A percentile compares a stretch with the other conserved stretches of the same genome.
phyloP scores from a whole-genome alignment of 441 rosid species.

The Erysimum cheiri region DNA sequence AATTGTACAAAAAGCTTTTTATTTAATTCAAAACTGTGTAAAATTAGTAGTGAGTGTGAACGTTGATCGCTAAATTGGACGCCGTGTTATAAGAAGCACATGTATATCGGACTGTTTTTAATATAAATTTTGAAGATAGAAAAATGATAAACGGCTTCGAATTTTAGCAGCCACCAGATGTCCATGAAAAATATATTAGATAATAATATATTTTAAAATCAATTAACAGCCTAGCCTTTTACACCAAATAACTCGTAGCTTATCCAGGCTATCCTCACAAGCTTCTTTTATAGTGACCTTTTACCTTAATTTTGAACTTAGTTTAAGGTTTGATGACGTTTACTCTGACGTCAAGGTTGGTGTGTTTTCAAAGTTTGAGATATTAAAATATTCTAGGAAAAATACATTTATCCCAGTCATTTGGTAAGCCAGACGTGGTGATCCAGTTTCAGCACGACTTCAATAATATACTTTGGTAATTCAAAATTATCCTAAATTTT shows the following conservation, averaged over 20 bases:
- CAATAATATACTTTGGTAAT: neutral
- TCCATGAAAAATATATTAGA: neutral
- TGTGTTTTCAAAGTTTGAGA: slow-evolving; percentile 4
- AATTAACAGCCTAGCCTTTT: neutral
- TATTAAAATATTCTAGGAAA: neutral
- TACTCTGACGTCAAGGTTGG: slow-evolving; percentile 7
- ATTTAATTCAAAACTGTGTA: neutral
- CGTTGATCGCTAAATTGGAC: slow-evolving; percentile 11
- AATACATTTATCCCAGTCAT: neutral
- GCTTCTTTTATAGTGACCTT: neutral
- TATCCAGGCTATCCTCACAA: neutral
- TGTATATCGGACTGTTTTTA: neutral
- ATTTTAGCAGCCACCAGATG: neutral
- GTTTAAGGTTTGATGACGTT: slow-evolving; percentile 5
- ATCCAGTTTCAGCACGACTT: slow-evolving; percentile 21
- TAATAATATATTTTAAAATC: neutral
- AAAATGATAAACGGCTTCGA: neutral
- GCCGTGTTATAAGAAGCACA: neutral
- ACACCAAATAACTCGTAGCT: neutral
- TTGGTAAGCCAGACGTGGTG: slow-evolving; percentile 25
- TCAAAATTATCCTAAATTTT: neutral
- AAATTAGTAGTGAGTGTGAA: slow-evolving; percentile 2
- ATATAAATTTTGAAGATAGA: neutral
- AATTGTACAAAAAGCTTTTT: neutral
- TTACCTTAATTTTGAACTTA: neutral